These are phyloP conservation scores for Fusarium sp. DNA, from an alignment of 2,329 filamentous ascomycete genomes.

Conservation along the genomic window DNA sequence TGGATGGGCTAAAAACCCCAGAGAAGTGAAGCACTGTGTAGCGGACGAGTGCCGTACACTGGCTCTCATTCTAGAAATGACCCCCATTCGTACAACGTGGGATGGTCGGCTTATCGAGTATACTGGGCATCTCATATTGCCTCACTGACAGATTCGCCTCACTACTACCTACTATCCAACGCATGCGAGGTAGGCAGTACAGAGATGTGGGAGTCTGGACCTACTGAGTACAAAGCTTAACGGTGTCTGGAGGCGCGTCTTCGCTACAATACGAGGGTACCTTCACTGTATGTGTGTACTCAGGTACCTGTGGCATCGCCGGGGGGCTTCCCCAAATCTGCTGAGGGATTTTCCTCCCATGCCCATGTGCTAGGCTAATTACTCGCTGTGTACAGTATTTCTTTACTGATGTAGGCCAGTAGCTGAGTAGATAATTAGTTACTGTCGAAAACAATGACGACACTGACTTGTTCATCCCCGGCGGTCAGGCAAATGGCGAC, in stretches of 20 bases:
- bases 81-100: slow-evolving; percentile 15
- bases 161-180: no score
- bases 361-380: slow-evolving; percentile 37
- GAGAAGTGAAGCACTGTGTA: no score
- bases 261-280: no score
- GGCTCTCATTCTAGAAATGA: no score
- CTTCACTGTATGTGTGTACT: slow-evolving; percentile 20
- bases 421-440: no score
- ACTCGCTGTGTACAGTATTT: slow-evolving; percentile 27
- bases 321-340: slow-evolving; percentile 37
- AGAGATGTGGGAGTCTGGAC: no score
- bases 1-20: no score
- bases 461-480: slow-evolving; percentile 41
- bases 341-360: slow-evolving; percentile 48
- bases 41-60: not conserved
- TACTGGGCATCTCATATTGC: slow-evolving; percentile 16
- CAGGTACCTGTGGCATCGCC: no score
- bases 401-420: no score
- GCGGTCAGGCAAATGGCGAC: slow-evolving; percentile 47
- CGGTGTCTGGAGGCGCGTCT: slow-evolving; percentile 30
- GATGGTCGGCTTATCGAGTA: slow-evolving; percentile 26
- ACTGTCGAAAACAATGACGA: no score
- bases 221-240: slow-evolving; percentile 27
- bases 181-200: no score
- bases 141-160: no score